Evolutionary conservation across 116 monocot genomes (phyloP).

Genomic region (Posidonia oceanica): DNA sequence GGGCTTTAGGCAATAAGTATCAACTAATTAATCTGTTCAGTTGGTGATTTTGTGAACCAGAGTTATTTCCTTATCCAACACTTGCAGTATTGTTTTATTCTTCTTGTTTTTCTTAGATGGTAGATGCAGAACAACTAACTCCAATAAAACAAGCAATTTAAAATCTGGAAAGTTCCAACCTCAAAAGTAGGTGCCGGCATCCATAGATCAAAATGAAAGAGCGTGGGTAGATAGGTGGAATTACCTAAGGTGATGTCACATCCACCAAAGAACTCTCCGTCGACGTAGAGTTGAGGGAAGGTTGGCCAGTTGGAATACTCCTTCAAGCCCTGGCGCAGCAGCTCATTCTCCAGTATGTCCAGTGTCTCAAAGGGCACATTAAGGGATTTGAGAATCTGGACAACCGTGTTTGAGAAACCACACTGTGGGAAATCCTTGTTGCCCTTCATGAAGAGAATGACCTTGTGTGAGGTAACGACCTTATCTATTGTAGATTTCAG

Average conservation of each 20-base stretch:
- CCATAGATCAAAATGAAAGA: neutral
- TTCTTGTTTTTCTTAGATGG: too few species aligned
- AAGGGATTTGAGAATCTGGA: conserved; percentile 64
- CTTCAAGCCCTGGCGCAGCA: conserved; percentile 74
- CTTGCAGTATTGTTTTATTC: too few species aligned
- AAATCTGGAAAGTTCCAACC: too few species aligned
- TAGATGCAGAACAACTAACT: too few species aligned
- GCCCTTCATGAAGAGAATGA: conserved; percentile 91
- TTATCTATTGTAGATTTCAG: conserved; percentile 65
- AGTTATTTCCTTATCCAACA: too few species aligned
- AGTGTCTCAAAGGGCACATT: conserved; percentile 78
- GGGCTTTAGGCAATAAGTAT: too few species aligned
- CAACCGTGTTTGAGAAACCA: conserved; percentile 84
- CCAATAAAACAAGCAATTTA: too few species aligned
- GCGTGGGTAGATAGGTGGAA: neutral
- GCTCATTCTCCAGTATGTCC: conserved; percentile 68
- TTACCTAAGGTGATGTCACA: conserved; percentile 89
- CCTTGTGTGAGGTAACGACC: conserved; percentile 70
- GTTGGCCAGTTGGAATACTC: conserved; percentile 98
- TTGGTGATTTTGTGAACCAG: too few species aligned
- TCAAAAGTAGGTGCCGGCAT: neutral
- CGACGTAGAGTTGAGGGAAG: conserved; percentile 91
- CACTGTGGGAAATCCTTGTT: conserved; percentile 91
- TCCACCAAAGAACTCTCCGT: conserved; percentile 91
- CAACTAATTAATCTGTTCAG: too few species aligned